Conservation (phyloP, 441 rosid species). For the Sinapis alba region DNA sequence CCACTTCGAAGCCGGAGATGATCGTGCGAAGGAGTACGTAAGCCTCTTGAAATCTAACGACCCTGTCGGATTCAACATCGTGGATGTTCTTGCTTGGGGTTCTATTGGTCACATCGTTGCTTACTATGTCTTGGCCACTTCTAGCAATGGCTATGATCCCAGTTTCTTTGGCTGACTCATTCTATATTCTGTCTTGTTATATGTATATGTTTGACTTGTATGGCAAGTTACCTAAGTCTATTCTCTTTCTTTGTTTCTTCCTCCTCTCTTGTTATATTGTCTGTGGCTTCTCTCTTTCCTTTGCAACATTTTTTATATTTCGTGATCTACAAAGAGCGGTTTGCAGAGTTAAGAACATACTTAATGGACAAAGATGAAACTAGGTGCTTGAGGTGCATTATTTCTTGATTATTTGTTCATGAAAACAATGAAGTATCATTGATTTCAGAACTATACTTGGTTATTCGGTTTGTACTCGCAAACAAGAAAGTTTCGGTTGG, state of each 20-base stretch:
- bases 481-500: no score
- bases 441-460: no score
- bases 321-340: background rate
- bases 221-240: background rate
- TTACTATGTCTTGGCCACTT: constrained; percentile 91
- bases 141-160: constrained; percentile 93
- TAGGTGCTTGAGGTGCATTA: no score
- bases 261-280: no score
- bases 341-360: background rate
- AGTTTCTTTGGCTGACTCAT: constrained; percentile 56
- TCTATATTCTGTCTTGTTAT: background rate
- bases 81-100: constrained; percentile 98
- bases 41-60: constrained; percentile 89
- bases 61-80: constrained; percentile 93
- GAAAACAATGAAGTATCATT: no score
- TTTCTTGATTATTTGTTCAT: no score
- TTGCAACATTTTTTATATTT: background rate
- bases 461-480: no score
- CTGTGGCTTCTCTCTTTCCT: background rate
- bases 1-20: constrained; percentile 94
- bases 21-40: constrained; percentile 87
- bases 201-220: background rate
- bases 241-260: background rate
- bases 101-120: constrained; percentile 96
- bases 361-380: no score